Base-by-base conservation (phyloP, 495 filamentous ascomycete genomes). In the Aspergillus hancockii region DNA sequence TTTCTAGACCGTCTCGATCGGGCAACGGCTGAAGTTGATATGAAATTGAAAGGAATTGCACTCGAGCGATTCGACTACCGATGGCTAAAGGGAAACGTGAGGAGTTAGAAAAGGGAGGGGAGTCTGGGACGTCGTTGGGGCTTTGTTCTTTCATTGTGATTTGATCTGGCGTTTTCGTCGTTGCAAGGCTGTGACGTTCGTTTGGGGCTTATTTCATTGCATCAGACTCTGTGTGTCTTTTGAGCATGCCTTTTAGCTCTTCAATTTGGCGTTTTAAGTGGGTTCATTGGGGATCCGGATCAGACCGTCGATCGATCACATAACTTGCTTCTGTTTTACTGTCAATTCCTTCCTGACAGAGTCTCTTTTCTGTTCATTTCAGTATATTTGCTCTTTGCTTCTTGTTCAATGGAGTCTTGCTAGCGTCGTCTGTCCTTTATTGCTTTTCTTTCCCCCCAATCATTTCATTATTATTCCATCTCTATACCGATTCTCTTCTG, bases 31-130 rank as follows among this genome's bases (percentile, higher is more conserved):
- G 55, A 50, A 45, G 45, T 58, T 53, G 51, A 16, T 19, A 38
- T 57, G 54, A 49, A 49, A 32, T 57, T 46, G 28, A 54, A 25
- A 49, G 30, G 46, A 49, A 32, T 51, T 32, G 21, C 43, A 41
- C 50, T 53, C 49, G 18, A 54, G 16, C 45, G 45, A 28, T n/a
- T 60, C 60, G 31, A 47, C 52, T 14, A 25, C 58, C 25, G 7
- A 28, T 51, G 61, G 6, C 22, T 45, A 8, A 21, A 23, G 28
- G 43, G 32, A 43, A 30, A 52, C 56, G 28, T 62, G 46, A 57
- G 65, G 65, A 64, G 65, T 67, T 67, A 49, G 45, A 59, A 46
- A 59, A 51, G 54, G 57, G 54, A 31, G 16, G 50, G 63, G 54
- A 49, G 49, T 61, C 50, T 49, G 53, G 55, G 54, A 53, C 51